phyloP scores from a whole-genome alignment of 2,329 filamentous ascomycete genomes.

The Lachnellula suecica region DNA sequence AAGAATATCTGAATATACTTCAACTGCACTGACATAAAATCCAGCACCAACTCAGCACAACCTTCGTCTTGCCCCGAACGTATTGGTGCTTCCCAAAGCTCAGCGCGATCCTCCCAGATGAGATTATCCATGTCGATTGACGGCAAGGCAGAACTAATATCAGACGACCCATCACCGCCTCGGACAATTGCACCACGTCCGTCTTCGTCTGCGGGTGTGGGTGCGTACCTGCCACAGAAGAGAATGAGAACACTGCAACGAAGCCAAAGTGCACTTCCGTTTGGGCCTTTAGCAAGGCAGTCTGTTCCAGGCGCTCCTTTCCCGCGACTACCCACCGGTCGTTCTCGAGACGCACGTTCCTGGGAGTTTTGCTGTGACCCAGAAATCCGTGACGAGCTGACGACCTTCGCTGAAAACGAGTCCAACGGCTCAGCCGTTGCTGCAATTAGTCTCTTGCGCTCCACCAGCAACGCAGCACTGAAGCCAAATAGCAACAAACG shows the following conservation, averaged over 20 bases:
- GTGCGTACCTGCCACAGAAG: slow-evolving; percentile 40
- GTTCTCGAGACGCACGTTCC: slow-evolving; percentile 82
- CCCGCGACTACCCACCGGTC: slow-evolving; percentile 61
- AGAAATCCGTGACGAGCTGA: slow-evolving; percentile 75
- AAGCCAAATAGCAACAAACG: slow-evolving; percentile 62
- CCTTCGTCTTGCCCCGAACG: slow-evolving; percentile 32
- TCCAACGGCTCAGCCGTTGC: slow-evolving; percentile 76
- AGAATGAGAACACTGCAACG: slow-evolving; percentile 58
- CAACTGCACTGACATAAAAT: too few species aligned
- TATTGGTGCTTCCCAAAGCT: slow-evolving; percentile 17
- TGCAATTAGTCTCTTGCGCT: slow-evolving; percentile 78
- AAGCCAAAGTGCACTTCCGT: slow-evolving; percentile 67
- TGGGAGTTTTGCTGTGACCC: slow-evolving; percentile 92
- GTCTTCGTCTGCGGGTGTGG: slow-evolving; percentile 45
- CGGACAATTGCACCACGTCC: slow-evolving; percentile 51
- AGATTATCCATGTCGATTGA: slow-evolving; percentile 83
- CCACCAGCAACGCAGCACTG: slow-evolving; percentile 56
- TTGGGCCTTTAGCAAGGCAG: slow-evolving; percentile 57
- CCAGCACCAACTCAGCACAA: slow-evolving; percentile 23
- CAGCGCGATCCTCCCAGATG: slow-evolving; percentile 41
- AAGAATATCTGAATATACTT: too few species aligned
- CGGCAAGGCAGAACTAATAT: slow-evolving; percentile 84
- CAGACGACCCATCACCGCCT: slow-evolving; percentile 65
- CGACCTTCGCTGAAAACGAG: slow-evolving; percentile 78
- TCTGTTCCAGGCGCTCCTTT: slow-evolving; percentile 32